phyloP scores from a whole-genome alignment of 768 basidiomycete genomes.

The Tephrocybe sp. region DNA sequence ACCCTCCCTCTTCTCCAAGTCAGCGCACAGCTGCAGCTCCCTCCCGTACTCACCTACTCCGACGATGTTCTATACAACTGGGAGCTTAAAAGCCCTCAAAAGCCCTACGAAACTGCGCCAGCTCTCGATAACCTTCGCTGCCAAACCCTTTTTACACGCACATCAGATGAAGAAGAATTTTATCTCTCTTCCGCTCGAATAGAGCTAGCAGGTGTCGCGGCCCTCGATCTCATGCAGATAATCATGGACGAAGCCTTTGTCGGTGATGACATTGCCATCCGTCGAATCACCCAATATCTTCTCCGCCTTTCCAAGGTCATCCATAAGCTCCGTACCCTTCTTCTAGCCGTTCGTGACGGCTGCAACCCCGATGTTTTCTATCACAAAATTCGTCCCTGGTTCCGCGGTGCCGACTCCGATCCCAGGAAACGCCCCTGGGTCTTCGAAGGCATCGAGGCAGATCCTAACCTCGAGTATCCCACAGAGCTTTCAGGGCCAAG shows the following conservation, averaged over 20 bases:
- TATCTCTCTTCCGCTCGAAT: conserved; percentile 88
- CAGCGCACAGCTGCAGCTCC: conserved; percentile 71
- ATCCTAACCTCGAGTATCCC: conserved; percentile 39
- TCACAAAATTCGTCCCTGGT: conserved; percentile 79
- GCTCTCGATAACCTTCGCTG: conserved; percentile 63
- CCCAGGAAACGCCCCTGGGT: conserved; percentile 42
- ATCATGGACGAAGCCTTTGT: conserved; percentile 93
- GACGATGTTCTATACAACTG: conserved; percentile 95
- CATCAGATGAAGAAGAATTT: conserved; percentile 85
- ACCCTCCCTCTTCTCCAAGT: conserved; percentile 78
- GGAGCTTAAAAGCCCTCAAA: conserved; percentile 38
- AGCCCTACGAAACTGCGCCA: conserved; percentile 31
- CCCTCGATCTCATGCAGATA: conserved; percentile 81
- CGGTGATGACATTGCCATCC: conserved; percentile 63
- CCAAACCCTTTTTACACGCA: conserved; percentile 75
- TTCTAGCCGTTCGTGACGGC: conserved; percentile 66
- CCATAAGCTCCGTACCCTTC: conserved; percentile 60
- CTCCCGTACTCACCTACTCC: conserved; percentile 89
- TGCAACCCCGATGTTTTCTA: conserved; percentile 82
- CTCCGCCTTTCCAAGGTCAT: conserved; percentile 62
- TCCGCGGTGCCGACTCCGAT: conserved; percentile 70
- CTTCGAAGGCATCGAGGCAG: conserved; percentile 57
- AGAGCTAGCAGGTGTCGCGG: conserved; percentile 85
- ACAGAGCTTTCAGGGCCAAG: conserved; percentile 77
- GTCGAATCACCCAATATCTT: conserved; percentile 70